A percentile compares a stretch with the other conserved stretches of the same genome.
phyloP scores from a whole-genome alignment of 139 green algal species.

The Dunaliella primolecta region DNA sequence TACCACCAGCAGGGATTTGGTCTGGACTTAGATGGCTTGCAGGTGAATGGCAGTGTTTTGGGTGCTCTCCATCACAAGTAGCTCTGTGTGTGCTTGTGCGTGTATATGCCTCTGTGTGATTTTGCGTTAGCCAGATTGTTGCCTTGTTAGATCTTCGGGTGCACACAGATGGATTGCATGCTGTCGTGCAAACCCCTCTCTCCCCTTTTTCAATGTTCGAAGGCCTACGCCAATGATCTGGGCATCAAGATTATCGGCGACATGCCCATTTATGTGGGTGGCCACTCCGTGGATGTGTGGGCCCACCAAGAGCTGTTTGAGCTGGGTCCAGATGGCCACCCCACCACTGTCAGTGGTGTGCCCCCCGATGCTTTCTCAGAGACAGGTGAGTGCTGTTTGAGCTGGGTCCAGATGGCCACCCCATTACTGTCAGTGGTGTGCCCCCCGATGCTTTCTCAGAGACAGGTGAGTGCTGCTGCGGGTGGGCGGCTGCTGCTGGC shows the following conservation, averaged over 20 bases:
- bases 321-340: conserved; percentile 41
- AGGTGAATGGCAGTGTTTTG: background rate
- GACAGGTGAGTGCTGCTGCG: conserved; percentile 43
- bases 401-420: conserved; percentile 30
- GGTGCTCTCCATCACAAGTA: too few relatives aligned
- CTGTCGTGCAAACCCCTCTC: too few relatives aligned
- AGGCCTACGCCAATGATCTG: conserved; percentile 84
- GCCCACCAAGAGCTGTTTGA: conserved; percentile 73
- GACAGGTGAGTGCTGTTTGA: conserved; percentile 56
- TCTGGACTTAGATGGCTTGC: background rate
- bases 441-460: conserved; percentile 92
- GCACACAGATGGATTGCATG: too few relatives aligned
- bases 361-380: conserved; percentile 93
- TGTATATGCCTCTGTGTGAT: too few relatives aligned
- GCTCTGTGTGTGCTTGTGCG: too few relatives aligned
- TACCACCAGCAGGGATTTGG: background rate
- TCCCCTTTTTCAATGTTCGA: too few relatives aligned
- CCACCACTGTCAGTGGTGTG: conserved; percentile 76
- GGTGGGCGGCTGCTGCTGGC: too few relatives aligned
- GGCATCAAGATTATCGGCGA: conserved; percentile 91
- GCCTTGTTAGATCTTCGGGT: too few relatives aligned
- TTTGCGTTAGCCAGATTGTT: too few relatives aligned
- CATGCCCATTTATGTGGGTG: conserved; percentile 98
- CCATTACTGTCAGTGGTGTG: conserved; percentile 70
- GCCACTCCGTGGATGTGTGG: conserved; percentile 94